Base-by-base conservation (phyloP, 495 filamentous ascomycete genomes). In the Neurospora africana region DNA sequence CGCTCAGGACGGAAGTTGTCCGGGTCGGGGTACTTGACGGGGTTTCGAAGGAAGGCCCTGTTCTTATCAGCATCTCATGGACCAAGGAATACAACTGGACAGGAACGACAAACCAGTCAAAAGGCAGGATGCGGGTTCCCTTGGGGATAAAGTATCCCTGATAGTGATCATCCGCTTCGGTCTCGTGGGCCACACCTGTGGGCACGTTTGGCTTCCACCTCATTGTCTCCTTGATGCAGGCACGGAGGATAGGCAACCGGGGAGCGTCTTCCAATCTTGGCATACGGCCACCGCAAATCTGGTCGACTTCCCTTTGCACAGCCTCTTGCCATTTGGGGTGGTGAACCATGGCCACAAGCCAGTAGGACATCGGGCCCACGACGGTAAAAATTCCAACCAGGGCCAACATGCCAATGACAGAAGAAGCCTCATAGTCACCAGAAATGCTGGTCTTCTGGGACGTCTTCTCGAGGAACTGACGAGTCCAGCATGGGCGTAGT, bases 131-230 rank as follows among this genome's bases (percentile, higher is more conserved):
- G 5, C 83, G 82, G 10, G 81, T 82, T 2, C 84, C 83, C 73
- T 84, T 86, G 9, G 75, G 70, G 30, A 87, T 83, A 58, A 80
- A 82, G 38, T 83, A 79, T 0, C 84, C 85, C 3, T 81, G 74
- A 68, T 80, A 84, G 41, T 81, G 75, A 70, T 86, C 84, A 67
- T 86, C 80, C 36, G 19, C 69, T 35, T 78, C 77, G 21, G 75
- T 76, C 69, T 78, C 77, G 35, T 85, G 85, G 2, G 86, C 85
- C 44, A 87, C 82, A 0, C 81, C 81, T 3, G 81, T 81, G 4
- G 82, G 82, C 1, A 83, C 82, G 67, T 82, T 83, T 11, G 87
- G 87, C 44, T 81, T 82, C 88, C 88, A 90, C 36, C 88, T 81
- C 76, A 89, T 79, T 13, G 75, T 77, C 69, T 78, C 77, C 74